Evolutionary conservation across 1,284 basidiomycete genomes (phyloP), one percentile per base, ranked within the genome.

Genomic region (Ganoderma lingzhi): DNA sequence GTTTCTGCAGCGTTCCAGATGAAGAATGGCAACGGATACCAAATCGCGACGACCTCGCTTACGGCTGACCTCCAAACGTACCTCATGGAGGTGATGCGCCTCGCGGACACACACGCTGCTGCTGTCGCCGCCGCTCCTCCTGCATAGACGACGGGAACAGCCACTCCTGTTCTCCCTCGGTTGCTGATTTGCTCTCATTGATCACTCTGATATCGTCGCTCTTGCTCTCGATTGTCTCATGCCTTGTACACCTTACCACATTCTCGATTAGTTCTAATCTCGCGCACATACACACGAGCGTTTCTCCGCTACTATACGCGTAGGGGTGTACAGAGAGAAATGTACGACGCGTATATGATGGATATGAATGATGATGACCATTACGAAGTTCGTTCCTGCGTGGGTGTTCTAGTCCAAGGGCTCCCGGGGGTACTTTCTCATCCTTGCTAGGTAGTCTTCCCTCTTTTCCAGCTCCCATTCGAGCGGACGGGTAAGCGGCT

Each of bases 61-160:
- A 84, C 83, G 68, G 84, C 92, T 56, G 93, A 95, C 37, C 90
- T 91, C 74, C 92, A 93, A 79, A 91, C 92, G 0, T 76, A 90
- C 64, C 84, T 95, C 65, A 94, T 94, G 91, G 93, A 95, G 76
- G 86, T 93, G 66, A 93, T 94, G 92, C 84, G 86, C 63, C 83
- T 86, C 76, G 91, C 90, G 28, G 80, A 82, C 64, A 75, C 77
- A 70, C 71, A 68, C 64, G 55, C 70, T 44, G 63, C 67, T 23
- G 63, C 67, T 23, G 58, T 12, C 12, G 19, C 37, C n/a, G 58
- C 68, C 32, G 68, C 66, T n/a, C 42, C 66, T 8, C 48, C 63
- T 44, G 67, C 71, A 32, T 68, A 68, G 62, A 68, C 14, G 41
- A 23, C 6, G 32, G 10, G 10, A 6, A 35, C 9, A 12, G 12